Percentiles rank a stretch among this genome's conserved stretches.
phyloP scores from a whole-genome alignment of 2,329 filamentous ascomycete genomes.

The Plenodomus biglobosus region DNA sequence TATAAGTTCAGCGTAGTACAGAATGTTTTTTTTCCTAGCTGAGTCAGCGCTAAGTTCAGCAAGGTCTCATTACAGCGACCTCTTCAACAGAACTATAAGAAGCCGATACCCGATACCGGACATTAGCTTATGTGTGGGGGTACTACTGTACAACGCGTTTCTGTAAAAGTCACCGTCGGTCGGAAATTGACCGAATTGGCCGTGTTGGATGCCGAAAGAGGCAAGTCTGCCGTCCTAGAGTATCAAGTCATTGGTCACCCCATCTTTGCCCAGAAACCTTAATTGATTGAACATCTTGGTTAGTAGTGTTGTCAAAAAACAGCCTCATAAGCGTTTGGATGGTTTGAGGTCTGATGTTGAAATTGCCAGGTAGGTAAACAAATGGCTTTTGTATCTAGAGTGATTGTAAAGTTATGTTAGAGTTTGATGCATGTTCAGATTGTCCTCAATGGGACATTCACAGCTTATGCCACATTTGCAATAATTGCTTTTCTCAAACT shows the following conservation, averaged over 20 bases:
- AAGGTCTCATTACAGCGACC: too few relatives aligned
- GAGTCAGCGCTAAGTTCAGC: too few relatives aligned
- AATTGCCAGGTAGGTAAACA: conserved; percentile 28
- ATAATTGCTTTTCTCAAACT: not conserved
- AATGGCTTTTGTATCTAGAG: conserved; percentile 4
- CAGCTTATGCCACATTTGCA: conserved; percentile 2
- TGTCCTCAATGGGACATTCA: not conserved
- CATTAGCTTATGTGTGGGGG: too few relatives aligned
- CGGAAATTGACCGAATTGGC: too few relatives aligned
- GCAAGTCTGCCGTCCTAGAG: conserved; percentile 5
- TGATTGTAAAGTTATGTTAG: conserved; percentile 18
- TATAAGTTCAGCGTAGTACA: too few relatives aligned
- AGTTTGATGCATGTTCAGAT: not conserved
- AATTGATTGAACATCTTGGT: conserved; percentile 14
- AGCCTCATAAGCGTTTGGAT: conserved; percentile 11
- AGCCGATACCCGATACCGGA: too few relatives aligned
- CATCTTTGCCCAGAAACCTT: conserved; percentile 30
- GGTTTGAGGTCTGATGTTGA: conserved; percentile 13
- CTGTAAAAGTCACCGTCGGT: too few relatives aligned
- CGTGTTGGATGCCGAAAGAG: conserved; percentile 24
- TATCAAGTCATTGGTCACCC: conserved; percentile 19
- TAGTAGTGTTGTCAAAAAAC: conserved; percentile 17
- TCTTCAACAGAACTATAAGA: too few relatives aligned
- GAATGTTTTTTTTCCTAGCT: too few relatives aligned
- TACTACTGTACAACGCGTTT: too few relatives aligned